A percentile compares a stretch with the other conserved stretches of the same genome.
Evolutionary conservation across 2,329 filamentous ascomycete species (phyloP).

Genomic region (Ophiocordyceps robertsii): DNA sequence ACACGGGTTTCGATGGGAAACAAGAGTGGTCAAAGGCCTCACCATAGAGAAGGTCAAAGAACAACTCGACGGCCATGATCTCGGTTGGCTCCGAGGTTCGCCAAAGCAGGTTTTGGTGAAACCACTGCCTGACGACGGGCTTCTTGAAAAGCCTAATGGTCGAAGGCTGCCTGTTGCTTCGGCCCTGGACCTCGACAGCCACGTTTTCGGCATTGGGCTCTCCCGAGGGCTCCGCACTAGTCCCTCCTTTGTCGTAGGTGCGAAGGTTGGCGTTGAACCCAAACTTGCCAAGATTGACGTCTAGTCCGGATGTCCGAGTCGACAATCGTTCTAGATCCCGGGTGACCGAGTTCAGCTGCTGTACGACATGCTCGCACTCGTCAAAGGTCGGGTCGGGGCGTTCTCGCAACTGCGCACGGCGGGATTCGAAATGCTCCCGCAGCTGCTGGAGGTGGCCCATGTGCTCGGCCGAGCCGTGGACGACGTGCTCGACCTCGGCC

Average conservation of each 20-base stretch:
- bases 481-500: conserved; percentile 39
- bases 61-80: conserved; percentile 50
- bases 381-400: conserved; percentile 36
- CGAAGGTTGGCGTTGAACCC: conserved; percentile 38
- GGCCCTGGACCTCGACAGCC: not conserved
- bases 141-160: conserved; percentile 44
- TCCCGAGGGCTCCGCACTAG: not conserved
- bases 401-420: conserved; percentile 30
- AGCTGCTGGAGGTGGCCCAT: conserved; percentile 31
- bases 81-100: conserved; percentile 43
- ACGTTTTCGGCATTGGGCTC: not conserved
- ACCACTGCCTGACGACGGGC: conserved; percentile 50
- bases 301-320: conserved; percentile 39
- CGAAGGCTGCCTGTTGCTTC: conserved; percentile 14
- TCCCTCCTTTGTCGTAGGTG: not conserved
- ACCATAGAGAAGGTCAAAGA: conserved; percentile 48
- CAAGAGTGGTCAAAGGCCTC: not conserved
- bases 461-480: conserved; percentile 39
- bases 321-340: conserved; percentile 39
- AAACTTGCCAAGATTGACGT: conserved; percentile 49
- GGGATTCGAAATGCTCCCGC: conserved; percentile 37
- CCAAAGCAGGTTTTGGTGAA: conserved; percentile 52
- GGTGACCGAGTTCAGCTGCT: conserved; percentile 17
- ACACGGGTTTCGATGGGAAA: not conserved
- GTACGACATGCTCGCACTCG: conserved; percentile 41